Evolutionary conservation across 495 filamentous ascomycete species (phyloP).

Genomic region (Podospora sp.): DNA sequence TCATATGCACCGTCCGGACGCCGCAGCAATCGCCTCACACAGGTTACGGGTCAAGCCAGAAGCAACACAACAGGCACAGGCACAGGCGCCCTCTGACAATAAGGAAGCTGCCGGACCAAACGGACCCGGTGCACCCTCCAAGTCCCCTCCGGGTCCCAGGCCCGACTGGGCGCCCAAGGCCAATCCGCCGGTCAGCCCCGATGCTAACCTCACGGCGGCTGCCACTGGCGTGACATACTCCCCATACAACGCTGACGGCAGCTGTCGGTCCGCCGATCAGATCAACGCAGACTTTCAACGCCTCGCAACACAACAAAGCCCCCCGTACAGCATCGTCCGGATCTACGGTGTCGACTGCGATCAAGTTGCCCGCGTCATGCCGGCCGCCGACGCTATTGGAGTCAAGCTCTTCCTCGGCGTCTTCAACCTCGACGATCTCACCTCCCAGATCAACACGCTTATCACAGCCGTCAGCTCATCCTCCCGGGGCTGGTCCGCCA

Average conservation of each 20-base stretch:
- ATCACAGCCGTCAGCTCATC: constrained; percentile 44
- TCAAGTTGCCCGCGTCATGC: constrained; percentile 62
- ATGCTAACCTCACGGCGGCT: constrained; percentile 21
- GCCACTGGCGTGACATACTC: constrained; percentile 69
- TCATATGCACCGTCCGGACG: constrained; percentile 16
- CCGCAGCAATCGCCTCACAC: not conserved
- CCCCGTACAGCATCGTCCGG: constrained; percentile 61
- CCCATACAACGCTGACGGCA: constrained; percentile 66
- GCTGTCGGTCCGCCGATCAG: constrained; percentile 66
- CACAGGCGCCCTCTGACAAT: not conserved
- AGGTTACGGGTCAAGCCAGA: too few relatives aligned
- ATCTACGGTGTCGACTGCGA: constrained; percentile 83
- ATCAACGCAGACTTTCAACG: constrained; percentile 64
- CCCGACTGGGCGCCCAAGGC: not conserved
- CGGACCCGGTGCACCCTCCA: not conserved
- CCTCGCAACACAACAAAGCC: constrained; percentile 38
- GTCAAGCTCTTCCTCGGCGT: constrained; percentile 75
- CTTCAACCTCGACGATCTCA: constrained; percentile 63
- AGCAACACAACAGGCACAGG: too few relatives aligned
- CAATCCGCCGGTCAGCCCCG: constrained; percentile 18
- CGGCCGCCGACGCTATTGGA: constrained; percentile 58
- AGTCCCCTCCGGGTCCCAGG: not conserved
- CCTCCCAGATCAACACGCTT: constrained; percentile 55
- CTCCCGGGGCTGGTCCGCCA: constrained; percentile 40
- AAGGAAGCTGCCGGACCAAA: not conserved